phyloP scores from a whole-genome alignment of 352 stramenopile genomes.

The Pythium folliculosum region DNA sequence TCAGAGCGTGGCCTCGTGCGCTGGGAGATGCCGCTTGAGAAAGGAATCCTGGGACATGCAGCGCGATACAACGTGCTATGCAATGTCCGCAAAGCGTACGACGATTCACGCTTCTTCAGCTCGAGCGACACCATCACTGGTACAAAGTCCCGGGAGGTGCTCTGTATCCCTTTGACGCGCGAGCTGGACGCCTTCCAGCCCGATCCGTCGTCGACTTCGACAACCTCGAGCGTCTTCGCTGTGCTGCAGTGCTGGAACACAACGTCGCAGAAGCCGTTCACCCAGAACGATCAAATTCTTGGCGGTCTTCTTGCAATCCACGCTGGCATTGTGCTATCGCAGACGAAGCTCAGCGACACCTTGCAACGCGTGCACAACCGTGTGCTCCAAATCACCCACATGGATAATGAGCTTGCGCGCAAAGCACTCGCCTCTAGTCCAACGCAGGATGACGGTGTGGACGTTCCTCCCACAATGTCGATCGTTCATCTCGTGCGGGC shows the following conservation, averaged over 20 bases:
- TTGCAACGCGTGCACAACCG: constrained; percentile 64
- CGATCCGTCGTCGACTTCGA: constrained; percentile 8
- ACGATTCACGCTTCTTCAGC: constrained; percentile 77
- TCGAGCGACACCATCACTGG: constrained; percentile 69
- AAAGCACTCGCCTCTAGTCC: constrained; percentile 20
- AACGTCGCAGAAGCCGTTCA: constrained; percentile 68
- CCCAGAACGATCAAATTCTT: constrained; percentile 73
- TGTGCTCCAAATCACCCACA: constrained; percentile 52
- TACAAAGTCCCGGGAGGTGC: constrained; percentile 55
- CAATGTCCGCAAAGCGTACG: constrained; percentile 66
- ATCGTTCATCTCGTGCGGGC: constrained; percentile 54
- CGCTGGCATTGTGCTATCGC: constrained; percentile 54
- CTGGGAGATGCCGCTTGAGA: constrained; percentile 73
- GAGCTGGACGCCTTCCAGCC: constrained; percentile 42
- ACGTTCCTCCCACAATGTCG: constrained; percentile 19
- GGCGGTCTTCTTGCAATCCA: constrained; percentile 60
- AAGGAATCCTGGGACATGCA: constrained; percentile 62
- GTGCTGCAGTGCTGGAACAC: constrained; percentile 78
- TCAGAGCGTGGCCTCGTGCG: constrained; percentile 44
- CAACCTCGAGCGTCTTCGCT: constrained; percentile 47
- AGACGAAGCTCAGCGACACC: constrained; percentile 46
- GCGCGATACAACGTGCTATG: constrained; percentile 55
- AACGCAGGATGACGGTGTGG: neutral
- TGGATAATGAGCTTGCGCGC: constrained; percentile 45
- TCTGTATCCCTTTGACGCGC: constrained; percentile 68